A percentile compares a stretch with the other conserved stretches of the same genome.
Evolutionary conservation across 2,329 filamentous ascomycete genomes (phyloP).

Genomic region (Monilinia vaccinii-corymbosi): DNA sequence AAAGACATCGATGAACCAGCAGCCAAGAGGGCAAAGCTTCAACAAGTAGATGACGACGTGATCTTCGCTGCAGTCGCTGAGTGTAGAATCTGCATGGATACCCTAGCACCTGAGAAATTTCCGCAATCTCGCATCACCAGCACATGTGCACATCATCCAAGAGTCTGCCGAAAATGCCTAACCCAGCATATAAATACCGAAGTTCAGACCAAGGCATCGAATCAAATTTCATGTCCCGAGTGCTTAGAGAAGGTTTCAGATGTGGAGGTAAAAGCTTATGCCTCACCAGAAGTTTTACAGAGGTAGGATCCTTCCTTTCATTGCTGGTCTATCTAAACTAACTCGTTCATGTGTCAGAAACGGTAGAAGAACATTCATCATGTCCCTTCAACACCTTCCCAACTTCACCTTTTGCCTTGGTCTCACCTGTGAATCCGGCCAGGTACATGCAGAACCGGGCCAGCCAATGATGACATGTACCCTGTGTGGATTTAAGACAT

Average conservation of each 20-base stretch:
- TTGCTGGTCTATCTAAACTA: too few relatives aligned
- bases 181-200: neutral
- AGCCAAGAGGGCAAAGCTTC: neutral
- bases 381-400: neutral
- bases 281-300: neutral
- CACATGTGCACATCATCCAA: neutral
- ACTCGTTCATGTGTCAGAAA: neutral
- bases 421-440: neutral
- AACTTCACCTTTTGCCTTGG: neutral
- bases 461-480: neutral
- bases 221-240: neutral
- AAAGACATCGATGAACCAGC: neutral
- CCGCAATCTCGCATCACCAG: neutral
- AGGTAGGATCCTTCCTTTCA: neutral
- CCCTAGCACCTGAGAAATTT: neutral
- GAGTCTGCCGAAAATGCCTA: neutral
- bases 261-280: neutral
- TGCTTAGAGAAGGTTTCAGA: neutral
- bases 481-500: neutral
- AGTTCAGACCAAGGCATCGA: neutral
- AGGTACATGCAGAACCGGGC: neutral
- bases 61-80: neutral
- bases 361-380: neutral
- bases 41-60: neutral
- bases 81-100: neutral